Conservation (phyloP, 1,284 basidiomycete species). For the Leccinum huronense region DNA sequence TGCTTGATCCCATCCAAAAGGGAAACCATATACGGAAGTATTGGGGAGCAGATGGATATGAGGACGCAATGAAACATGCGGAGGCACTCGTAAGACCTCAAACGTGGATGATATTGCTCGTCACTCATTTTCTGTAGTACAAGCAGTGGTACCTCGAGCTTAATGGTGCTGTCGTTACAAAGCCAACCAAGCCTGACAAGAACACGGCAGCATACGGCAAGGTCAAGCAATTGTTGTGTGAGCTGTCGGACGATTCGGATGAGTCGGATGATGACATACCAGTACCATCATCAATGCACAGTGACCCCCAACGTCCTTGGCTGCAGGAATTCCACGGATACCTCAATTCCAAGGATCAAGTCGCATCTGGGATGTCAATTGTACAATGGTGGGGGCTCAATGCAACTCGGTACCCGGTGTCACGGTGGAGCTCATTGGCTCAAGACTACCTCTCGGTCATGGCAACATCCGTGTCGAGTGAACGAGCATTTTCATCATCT, state of each 20-base stretch:
- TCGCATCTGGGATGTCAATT: too few relatives aligned
- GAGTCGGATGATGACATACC: constrained; percentile 3
- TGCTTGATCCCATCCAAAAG: constrained; percentile 12
- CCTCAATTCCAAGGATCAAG: constrained; percentile 7
- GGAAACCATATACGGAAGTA: constrained; percentile 16
- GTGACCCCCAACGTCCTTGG: constrained; percentile 21
- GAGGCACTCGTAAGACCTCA: constrained; percentile 1
- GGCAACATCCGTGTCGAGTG: constrained; percentile 3
- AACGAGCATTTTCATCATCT: constrained; percentile 2
- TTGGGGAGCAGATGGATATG: constrained; percentile 17
- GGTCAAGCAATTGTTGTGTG: not conserved
- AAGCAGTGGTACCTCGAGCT: not conserved
- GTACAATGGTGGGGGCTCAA: not conserved
- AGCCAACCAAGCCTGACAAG: not conserved
- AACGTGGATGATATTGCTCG: not conserved
- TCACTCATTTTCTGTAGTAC: not conserved
- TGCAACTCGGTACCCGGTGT: not conserved
- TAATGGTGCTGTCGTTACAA: not conserved
- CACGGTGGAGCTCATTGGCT: constrained; percentile 2
- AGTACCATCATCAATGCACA: not conserved
- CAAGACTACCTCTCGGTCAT: constrained; percentile 5
- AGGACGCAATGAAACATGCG: not conserved
- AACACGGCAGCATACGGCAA: not conserved
- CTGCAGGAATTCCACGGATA: constrained; percentile 31
- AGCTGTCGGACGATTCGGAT: not conserved